Percentiles rank a stretch among this genome's conserved stretches.
phyloP scores from a whole-genome alignment of 805 yeast species.

The Candida sithepensis region DNA sequence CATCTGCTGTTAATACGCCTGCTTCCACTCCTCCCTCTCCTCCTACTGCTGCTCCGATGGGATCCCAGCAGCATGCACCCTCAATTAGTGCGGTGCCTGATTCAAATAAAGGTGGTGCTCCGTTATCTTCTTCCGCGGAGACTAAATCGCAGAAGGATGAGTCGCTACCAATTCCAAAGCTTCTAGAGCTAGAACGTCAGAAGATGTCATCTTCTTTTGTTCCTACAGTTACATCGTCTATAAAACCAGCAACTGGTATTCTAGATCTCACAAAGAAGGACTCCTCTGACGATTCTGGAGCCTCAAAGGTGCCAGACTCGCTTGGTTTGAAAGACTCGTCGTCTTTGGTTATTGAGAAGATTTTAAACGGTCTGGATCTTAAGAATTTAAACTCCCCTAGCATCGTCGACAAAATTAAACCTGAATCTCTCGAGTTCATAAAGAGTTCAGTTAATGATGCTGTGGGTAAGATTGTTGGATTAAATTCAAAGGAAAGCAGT shows the following conservation, averaged over 20 bases:
- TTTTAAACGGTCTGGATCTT: slow-evolving; percentile 6
- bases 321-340: not conserved
- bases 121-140: not conserved
- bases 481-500: slow-evolving; percentile 2
- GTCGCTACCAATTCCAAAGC: slow-evolving; percentile 54
- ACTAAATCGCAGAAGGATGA: slow-evolving; percentile 14
- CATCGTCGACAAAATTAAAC: slow-evolving; percentile 10
- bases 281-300: not conserved
- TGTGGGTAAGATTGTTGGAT: slow-evolving; percentile 3
- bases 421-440: slow-evolving; percentile 13
- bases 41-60: slow-evolving; percentile 2
- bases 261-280: not conserved
- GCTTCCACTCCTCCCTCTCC: no score
- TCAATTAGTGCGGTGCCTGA: no score
- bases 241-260: not conserved
- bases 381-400: slow-evolving; percentile 8
- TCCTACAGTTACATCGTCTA: not conserved
- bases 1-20: no score
- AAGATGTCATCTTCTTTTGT: slow-evolving; percentile 27
- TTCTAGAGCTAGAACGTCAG: slow-evolving; percentile 51
- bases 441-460: slow-evolving; percentile 12
- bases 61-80: no score
- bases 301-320: not conserved
- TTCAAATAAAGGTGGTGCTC: no score
- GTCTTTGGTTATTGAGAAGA: not conserved